These are phyloP conservation scores for Pyricularia sp. DNA, from an alignment of 2,329 filamentous ascomycete genomes.

Conservation along the genomic window DNA sequence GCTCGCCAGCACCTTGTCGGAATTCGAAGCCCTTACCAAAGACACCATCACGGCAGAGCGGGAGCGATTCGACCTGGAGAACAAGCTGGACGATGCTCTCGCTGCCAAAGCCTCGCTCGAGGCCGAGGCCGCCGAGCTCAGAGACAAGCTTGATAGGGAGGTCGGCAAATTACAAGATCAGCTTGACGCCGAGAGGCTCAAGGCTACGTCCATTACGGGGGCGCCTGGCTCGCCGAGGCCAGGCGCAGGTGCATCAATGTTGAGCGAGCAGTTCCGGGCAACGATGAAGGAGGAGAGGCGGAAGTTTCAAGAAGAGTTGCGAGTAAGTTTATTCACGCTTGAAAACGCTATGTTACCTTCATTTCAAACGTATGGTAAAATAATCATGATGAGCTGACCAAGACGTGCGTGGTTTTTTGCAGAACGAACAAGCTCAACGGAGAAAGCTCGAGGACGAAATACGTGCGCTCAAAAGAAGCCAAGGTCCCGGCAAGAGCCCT, in stretches of 20 bases:
- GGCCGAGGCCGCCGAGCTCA: conserved; percentile 24
- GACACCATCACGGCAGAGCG: conserved; percentile 40
- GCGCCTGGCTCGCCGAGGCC: conserved; percentile 23
- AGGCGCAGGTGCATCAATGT: conserved; percentile 33
- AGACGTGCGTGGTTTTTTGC: background rate
- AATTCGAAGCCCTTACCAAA: conserved; percentile 43
- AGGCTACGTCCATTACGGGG: conserved; percentile 22
- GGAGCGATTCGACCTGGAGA: conserved; percentile 37
- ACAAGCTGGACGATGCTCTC: conserved; percentile 29
- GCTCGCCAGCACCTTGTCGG: conserved; percentile 38
- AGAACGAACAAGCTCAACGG: conserved; percentile 40
- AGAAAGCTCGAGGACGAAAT: conserved; percentile 43
- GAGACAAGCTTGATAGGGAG: conserved; percentile 31
- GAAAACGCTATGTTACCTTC: background rate
- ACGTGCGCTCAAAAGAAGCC: conserved; percentile 29
- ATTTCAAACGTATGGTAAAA: background rate
- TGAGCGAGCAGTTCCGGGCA: conserved; percentile 46
- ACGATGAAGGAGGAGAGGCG: conserved; percentile 48
- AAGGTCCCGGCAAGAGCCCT: conserved; percentile 32
- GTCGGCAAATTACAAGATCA: conserved; percentile 37
- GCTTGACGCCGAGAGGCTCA: conserved; percentile 40
- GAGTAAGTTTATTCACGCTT: conserved; percentile 24
- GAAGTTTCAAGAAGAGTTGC: conserved; percentile 46
- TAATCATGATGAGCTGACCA: conserved; percentile 17
- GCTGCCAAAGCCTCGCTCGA: conserved; percentile 26